Base-by-base conservation (phyloP, 2,329 filamentous ascomycete species). In the Cladorrhinum sp. region DNA sequence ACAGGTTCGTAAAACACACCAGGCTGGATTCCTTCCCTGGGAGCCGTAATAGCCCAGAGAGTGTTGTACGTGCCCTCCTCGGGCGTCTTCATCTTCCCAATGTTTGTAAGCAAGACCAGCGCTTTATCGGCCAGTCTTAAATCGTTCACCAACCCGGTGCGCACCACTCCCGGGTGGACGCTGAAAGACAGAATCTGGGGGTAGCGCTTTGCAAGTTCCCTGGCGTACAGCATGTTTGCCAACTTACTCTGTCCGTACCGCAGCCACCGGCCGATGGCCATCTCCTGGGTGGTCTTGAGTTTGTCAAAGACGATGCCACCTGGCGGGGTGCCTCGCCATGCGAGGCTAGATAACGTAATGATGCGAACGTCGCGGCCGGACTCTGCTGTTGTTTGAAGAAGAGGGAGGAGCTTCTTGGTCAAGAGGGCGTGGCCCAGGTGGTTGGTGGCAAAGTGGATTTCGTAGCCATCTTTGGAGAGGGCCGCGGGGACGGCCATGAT, bases 371-470 rank as follows among this genome's bases (percentile, higher is more conserved):
- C 65, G 20, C 20, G 8, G 7, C 41, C 41, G 4, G 41, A 45
- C 41, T 22, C 16, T 13, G 41, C 41, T 7, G 8, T 45, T 18
- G 41, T n/a, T 45, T 45, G 57, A 4, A 73, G 63, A 3, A 67
- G 45, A 1, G 70, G 70, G 5, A 68, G 57, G 10, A 79, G 65
- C 1, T 75, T 68, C 50, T 75, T 73, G 36, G 71, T 73, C 1
- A 81, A 71, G 0, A 79, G 69, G 1, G 77, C 76, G 57, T 81
- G 79, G 20, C 78, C 78, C 20, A 81, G 62, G 66, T 81, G 77
- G 63, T 81, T 82, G 5, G 75, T 78, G 16, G 74, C 78, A 62
- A 81, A 79, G 58, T 79, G 75, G 16, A 76, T 62, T 66, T 82
- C 79, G 67, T 79, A 81, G 18, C 78, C 78, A 20, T 80, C 76